Percentiles rank a stretch among this genome's conserved stretches.
Evolutionary conservation across 305 asterid genomes (phyloP).

Genomic region (Withania somnifera): DNA sequence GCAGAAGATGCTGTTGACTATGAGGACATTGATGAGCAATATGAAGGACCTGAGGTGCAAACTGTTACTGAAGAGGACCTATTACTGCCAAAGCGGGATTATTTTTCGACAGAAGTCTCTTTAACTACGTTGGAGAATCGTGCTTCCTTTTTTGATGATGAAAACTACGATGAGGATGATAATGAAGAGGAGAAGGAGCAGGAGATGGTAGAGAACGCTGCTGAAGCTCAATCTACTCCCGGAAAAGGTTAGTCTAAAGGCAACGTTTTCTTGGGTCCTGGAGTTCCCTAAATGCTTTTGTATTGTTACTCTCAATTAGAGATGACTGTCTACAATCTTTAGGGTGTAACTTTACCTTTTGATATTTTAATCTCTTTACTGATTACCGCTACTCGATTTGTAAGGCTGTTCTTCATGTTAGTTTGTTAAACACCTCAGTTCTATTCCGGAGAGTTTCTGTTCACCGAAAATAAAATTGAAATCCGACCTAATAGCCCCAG

Average conservation of each 20-base stretch:
- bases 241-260: slow-evolving; percentile 38
- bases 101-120: slow-evolving; percentile 48
- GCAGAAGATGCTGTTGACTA: slow-evolving; percentile 97
- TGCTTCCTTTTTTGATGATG: slow-evolving; percentile 80
- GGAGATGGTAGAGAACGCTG: slow-evolving; percentile 31
- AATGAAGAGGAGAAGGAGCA: slow-evolving; percentile 41
- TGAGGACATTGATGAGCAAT: slow-evolving; percentile 97
- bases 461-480: neutral
- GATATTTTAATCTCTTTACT: neutral
- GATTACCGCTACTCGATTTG: neutral
- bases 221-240: slow-evolving; percentile 29
- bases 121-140: slow-evolving; percentile 40
- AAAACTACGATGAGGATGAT: slow-evolving; percentile 92
- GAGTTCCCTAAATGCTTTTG: neutral
- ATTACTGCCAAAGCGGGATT: slow-evolving; percentile 66
- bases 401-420: neutral
- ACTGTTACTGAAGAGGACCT: slow-evolving; percentile 86
- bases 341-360: neutral
- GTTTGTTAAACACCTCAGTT: neutral
- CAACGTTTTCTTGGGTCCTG: neutral
- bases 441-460: neutral
- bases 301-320: neutral
- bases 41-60: slow-evolving; percentile 98
- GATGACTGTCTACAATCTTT: neutral
- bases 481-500: neutral